Evolutionary conservation across 192 early-diverging fungal genomes (phyloP).

Genomic region (Backusella circina): DNA sequence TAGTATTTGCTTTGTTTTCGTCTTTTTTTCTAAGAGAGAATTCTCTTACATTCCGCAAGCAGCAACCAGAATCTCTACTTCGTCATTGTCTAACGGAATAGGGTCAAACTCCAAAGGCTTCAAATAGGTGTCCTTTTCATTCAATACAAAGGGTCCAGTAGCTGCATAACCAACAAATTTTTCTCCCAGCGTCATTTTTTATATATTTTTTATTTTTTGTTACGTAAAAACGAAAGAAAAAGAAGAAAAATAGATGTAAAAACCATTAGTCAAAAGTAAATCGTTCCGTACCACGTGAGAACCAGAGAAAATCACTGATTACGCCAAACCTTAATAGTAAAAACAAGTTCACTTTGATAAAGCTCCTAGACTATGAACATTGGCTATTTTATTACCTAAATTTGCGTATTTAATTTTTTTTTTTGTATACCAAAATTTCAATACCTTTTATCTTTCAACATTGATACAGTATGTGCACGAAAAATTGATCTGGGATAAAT

Average conservation of each 20-base stretch:
- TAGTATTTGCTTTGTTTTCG: background rate
- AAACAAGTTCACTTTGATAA: background rate
- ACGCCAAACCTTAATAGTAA: background rate
- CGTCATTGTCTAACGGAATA: slow-evolving; percentile 34
- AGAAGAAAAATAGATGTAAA: background rate
- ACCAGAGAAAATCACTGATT: background rate
- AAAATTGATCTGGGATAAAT: too few relatives aligned
- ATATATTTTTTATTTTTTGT: background rate
- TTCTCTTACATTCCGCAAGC: slow-evolving; percentile 45
- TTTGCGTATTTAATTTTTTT: background rate
- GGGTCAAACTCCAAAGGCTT: slow-evolving; percentile 29
- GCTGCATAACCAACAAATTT: slow-evolving; percentile 25
- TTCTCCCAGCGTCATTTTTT: background rate
- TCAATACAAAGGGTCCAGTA: slow-evolving; percentile 10
- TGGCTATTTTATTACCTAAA: background rate
- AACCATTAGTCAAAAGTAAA: background rate
- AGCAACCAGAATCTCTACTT: slow-evolving; percentile 44
- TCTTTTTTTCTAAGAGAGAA: background rate
- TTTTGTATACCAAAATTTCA: too few relatives aligned
- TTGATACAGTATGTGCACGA: too few relatives aligned
- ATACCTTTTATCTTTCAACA: background rate
- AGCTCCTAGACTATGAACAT: too few relatives aligned
- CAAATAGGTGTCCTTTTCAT: slow-evolving; percentile 11
- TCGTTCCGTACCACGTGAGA: background rate
- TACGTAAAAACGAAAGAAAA: background rate